phyloP scores from a whole-genome alignment of 768 basidiomycete genomes.

The Termitomyces sp. region DNA sequence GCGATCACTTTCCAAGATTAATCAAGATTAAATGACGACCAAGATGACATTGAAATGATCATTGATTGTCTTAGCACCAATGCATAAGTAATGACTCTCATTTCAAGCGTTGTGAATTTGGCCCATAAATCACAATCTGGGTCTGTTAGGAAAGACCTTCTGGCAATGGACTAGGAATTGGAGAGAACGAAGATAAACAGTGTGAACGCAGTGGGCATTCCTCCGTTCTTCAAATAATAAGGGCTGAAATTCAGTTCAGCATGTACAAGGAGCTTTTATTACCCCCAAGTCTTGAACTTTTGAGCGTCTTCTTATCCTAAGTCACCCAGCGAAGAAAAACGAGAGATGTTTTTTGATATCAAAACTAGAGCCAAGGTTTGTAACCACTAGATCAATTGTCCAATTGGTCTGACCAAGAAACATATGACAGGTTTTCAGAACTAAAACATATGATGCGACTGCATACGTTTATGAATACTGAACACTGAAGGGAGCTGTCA shows the following conservation, averaged over 20 bases:
- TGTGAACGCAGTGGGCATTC: too few species aligned
- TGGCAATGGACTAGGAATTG: too few species aligned
- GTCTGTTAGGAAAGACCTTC: too few species aligned
- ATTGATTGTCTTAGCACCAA: not conserved
- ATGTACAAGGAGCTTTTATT: not conserved
- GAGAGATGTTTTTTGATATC: too few species aligned
- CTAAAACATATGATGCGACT: not conserved
- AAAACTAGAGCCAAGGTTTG: not conserved
- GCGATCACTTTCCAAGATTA: not conserved
- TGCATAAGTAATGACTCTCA: not conserved
- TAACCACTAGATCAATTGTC: not conserved
- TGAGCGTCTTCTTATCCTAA: not conserved
- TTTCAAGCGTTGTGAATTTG: not conserved
- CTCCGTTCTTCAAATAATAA: too few species aligned
- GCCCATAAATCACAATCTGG: too few species aligned
- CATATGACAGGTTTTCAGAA: not conserved
- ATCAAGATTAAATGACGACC: not conserved
- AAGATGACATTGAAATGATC: not conserved
- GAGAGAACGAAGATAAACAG: not conserved
- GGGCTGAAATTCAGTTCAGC: too few species aligned
- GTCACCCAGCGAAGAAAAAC: not conserved
- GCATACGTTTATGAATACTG: constrained; percentile 1
- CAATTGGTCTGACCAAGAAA: not conserved
- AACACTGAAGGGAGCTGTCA: constrained; percentile 31
- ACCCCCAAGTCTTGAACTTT: not conserved